Evolutionary conservation across 2,329 filamentous ascomycete species (phyloP), one percentile per base, ranked within the genome.

Genomic region (Hysterium pulicare): DNA sequence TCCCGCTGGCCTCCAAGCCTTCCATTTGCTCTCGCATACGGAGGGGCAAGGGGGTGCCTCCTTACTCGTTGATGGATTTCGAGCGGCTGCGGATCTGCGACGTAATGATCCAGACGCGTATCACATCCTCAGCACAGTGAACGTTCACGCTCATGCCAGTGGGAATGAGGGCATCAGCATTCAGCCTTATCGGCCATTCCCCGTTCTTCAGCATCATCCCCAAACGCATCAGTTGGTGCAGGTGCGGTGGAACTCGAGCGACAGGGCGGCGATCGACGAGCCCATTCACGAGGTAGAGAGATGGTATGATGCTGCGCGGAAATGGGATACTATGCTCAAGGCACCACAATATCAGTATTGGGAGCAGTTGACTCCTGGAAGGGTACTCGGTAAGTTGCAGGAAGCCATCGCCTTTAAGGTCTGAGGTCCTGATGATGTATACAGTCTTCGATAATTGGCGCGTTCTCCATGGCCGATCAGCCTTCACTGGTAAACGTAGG

Each of bases 391-490:
- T 90, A 71, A 67, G 82, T 74, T 3, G 5, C 5, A 8, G 20
- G 28, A 15, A 9, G 16, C 17, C 26, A 34, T 19, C 24, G 37
- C 41, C 23, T 38, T 23, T 31, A 10, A 36, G 10, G 2, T 11
- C 8, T 19, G 9, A 36, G 15, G 15, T 17, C n/a, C 22, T n/a
- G 36, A 16, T 40, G 22, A 42, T 32, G 9, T 54, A n/a, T n/a
- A n/a, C n/a, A 87, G 86, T 97, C 35, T 96, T 98, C 65, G 88
- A 98, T 62, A 97, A 98, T 60, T 96, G 91, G 90, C 79, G 93
- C 45, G 86, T 96, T 24, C 71, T 97, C 54, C 93, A 98, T 66
- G 93, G 91, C 1, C 76, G 93, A 54, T 83, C 83, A 39, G 80
- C 80, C 0, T 98, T 97, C 59, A 85, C 83, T 5, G 93, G 93